These are phyloP conservation scores for Prunus kanzakura DNA, from an alignment of 306 rosid genomes.

Conservation along the genomic window DNA sequence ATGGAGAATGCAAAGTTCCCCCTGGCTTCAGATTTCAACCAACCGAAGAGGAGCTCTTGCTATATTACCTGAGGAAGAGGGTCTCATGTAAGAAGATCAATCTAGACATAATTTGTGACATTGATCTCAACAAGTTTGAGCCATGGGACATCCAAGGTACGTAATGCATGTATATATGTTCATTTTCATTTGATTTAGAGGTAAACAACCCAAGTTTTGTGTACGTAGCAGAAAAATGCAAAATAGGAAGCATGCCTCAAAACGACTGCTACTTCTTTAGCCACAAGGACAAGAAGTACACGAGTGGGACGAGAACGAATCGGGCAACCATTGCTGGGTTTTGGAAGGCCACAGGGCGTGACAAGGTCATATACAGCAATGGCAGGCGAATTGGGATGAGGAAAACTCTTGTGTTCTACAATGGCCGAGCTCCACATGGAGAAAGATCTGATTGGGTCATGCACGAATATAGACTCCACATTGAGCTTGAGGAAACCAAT, in stretches of 20 bases:
- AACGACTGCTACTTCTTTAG: neutral
- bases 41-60: slow-evolving; percentile 67
- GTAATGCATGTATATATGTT: neutral
- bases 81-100: slow-evolving; percentile 59
- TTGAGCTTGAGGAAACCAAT: neutral
- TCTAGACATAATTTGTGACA: slow-evolving; percentile 60
- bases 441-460: neutral
- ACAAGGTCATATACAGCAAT: neutral
- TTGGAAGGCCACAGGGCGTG: neutral
- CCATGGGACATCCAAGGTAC: slow-evolving; percentile 75
- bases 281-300: neutral
- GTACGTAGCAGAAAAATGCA: no score
- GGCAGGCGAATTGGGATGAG: neutral
- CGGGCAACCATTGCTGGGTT: neutral
- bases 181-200: no score
- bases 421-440: neutral
- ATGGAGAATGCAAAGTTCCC: no score
- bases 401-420: slow-evolving; percentile 1
- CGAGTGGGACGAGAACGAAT: neutral
- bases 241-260: neutral
- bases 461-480: neutral
- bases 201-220: no score
- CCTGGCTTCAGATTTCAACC: slow-evolving; percentile 17
- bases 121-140: slow-evolving; percentile 69
- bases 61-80: slow-evolving; percentile 59